phyloP scores from a whole-genome alignment of 345 rosid species.

The Reutealis trisperma region DNA sequence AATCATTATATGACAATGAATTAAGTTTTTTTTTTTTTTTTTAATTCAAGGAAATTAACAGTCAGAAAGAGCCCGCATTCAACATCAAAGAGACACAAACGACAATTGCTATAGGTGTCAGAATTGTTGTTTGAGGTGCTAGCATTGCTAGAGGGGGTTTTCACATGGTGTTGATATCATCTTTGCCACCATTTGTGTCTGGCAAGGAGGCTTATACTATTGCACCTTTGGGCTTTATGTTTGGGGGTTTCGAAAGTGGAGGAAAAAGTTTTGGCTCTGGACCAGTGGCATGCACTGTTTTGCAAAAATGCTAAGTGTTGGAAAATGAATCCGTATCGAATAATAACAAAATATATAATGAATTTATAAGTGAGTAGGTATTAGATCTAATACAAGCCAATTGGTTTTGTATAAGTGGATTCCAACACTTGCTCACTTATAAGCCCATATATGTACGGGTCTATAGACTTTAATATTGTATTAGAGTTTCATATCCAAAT shows the following conservation, averaged over 20 bases:
- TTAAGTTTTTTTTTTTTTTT: too few relatives aligned
- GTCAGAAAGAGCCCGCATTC: conserved; percentile 23
- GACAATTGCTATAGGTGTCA: conserved; percentile 25
- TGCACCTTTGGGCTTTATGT: conserved; percentile 65
- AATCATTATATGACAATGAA: conserved; percentile 59
- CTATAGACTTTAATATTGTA: too few relatives aligned
- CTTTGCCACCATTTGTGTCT: conserved; percentile 71
- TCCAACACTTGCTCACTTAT: too few relatives aligned
- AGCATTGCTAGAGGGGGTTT: conserved; percentile 68
- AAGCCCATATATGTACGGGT: too few relatives aligned
- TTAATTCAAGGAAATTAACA: too few relatives aligned
- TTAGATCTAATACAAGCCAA: too few relatives aligned
- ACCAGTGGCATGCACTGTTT: conserved; percentile 55
- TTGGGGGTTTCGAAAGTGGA: conserved; percentile 32
- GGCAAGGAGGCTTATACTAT: conserved; percentile 82
- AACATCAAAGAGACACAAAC: not conserved
- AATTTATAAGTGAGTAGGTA: too few relatives aligned
- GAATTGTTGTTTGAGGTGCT: conserved; percentile 81
- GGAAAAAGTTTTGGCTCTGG: conserved; percentile 13
- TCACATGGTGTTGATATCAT: conserved; percentile 56
- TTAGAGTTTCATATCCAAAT: too few relatives aligned
- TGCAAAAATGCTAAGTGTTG: conserved; percentile 87
- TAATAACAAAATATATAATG: too few relatives aligned
- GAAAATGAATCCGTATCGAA: too few relatives aligned
- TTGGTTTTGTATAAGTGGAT: too few relatives aligned